phyloP scores from a whole-genome alignment of 352 stramenopile genomes.

The Pythium oligandrum region DNA sequence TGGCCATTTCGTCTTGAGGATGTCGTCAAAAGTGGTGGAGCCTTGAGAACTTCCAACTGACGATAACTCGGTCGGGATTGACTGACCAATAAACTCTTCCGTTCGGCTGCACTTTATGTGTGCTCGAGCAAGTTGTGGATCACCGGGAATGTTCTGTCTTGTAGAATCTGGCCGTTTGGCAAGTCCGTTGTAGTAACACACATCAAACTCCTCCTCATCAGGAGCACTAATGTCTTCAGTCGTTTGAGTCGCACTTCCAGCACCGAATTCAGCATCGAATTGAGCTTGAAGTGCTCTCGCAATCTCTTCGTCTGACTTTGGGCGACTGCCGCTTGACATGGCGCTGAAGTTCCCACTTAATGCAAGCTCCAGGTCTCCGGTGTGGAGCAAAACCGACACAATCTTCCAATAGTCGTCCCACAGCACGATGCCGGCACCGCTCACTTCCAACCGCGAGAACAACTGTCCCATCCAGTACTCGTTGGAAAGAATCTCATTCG shows the following conservation, averaged over 20 bases:
- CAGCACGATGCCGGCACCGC: conserved; percentile 84
- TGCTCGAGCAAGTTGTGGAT: conserved; percentile 41
- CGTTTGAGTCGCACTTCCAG: background rate
- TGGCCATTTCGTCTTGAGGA: conserved; percentile 76
- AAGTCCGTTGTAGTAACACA: conserved; percentile 52
- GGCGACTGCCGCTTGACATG: conserved; percentile 5
- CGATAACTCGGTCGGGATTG: conserved; percentile 46
- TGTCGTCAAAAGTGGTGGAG: conserved; percentile 63
- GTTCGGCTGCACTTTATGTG: conserved; percentile 27
- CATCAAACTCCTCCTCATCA: conserved; percentile 12
- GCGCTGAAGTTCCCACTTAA: conserved; percentile 41
- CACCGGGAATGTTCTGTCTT: conserved; percentile 2
- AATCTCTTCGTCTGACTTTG: conserved; percentile 66
- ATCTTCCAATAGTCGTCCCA: conserved; percentile 93
- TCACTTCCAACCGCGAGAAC: conserved; percentile 49
- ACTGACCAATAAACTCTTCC: conserved; percentile 59
- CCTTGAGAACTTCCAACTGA: conserved; percentile 27
- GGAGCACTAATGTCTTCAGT: background rate
- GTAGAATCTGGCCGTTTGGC: background rate
- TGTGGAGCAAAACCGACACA: conserved; percentile 72
- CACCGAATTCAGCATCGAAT: conserved; percentile 48
- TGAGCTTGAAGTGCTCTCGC: conserved; percentile 68
- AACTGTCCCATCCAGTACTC: conserved; percentile 68
- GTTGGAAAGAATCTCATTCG: conserved; percentile 37
- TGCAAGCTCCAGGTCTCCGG: conserved; percentile 58